These are phyloP conservation scores for Cryptosporidium andersoni DNA, from an alignment of 169 alveolate species.

Conservation along the genomic window DNA sequence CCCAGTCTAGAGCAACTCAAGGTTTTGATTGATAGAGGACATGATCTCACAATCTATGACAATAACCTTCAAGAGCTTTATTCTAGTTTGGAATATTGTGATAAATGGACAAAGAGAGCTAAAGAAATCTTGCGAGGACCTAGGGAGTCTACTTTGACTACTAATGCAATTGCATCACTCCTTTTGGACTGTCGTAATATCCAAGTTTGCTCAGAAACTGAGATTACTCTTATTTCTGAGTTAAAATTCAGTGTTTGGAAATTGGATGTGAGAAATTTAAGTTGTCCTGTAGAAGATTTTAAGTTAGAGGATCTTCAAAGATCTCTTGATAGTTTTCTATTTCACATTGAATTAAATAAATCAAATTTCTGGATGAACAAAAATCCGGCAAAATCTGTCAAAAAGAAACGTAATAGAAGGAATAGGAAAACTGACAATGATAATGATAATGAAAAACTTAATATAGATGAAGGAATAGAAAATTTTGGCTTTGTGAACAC, in stretches of 20 bases:
- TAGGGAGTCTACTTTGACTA: conserved; percentile 7
- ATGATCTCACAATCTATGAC: conserved; percentile 66
- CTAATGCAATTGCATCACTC: background rate
- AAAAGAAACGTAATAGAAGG: background rate
- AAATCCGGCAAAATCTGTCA: background rate
- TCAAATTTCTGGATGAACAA: background rate
- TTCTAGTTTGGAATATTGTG: conserved; percentile 39
- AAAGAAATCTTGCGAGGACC: conserved; percentile 35
- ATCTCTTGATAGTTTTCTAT: background rate
- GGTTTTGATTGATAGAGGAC: conserved; percentile 36
- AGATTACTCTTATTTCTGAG: conserved; percentile 39
- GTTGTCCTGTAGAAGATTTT: conserved; percentile 36
- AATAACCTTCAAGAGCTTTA: conserved; percentile 37
- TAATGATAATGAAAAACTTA: background rate
- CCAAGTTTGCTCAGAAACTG: conserved; percentile 31
- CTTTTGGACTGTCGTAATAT: conserved; percentile 38
- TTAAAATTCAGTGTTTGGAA: conserved; percentile 42
- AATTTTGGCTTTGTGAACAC: background rate
- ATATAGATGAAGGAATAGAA: background rate
- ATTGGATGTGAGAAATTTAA: conserved; percentile 30
- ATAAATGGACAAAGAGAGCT: conserved; percentile 44
- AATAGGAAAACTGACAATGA: background rate
- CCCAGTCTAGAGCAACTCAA: conserved; percentile 36
- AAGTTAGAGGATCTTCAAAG: conserved; percentile 9
- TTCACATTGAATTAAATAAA: conserved; percentile 1